Evolutionary conservation across 2,329 filamentous ascomycete genomes (phyloP), one percentile per base, ranked within the genome.

Genomic region (Cadophora luteo-olivacea): DNA sequence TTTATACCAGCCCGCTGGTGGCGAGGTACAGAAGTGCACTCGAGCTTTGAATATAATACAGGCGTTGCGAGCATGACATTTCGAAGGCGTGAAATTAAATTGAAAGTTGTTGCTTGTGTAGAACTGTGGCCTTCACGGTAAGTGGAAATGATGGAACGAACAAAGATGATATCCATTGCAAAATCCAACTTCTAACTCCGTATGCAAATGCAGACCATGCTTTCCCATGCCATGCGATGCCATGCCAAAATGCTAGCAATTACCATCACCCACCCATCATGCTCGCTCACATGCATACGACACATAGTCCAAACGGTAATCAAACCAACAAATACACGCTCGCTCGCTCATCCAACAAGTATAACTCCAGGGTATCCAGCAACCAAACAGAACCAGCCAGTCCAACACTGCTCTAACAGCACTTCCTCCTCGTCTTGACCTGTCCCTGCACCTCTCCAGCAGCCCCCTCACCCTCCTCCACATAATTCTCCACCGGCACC

Each of bases 401-500:
- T 22, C 29, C 57, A 61, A 55, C 14, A 24, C n/a, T 3, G 19
- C 24, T 16, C 49, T 68, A 77, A 64, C 75, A 77, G 57, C 75
- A 77, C 67, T 73, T 76, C 61, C 71, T 70, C 71, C 76, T 78
- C 48, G 72, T 77, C 63, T 76, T 76, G 69, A 68, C 78, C 67
- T 72, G 69, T 24, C 49, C 52, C 25, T 68, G 67, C 12, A 67
- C 57, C 24, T 77, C 75, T 49, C 69, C 70, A 14, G 76, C 74
- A 51, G 68, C 70, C 24, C 72, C 73, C 24, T 67, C 73, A 11
- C 77, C 77, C 33, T 80, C 79, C 3, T 78, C 78, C 49, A 78
- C 75, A 48, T 73, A 77, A 79, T 77, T 74, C 78, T 81, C 80
- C 71, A 80, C 83, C 2, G 87, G 84, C 70, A 90, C 84, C 0